A percentile compares a stretch with the other conserved stretches of the same genome.
Evolutionary conservation across 371 early-diverging fungal genomes (phyloP).

Genomic region (Mucor indicus): DNA sequence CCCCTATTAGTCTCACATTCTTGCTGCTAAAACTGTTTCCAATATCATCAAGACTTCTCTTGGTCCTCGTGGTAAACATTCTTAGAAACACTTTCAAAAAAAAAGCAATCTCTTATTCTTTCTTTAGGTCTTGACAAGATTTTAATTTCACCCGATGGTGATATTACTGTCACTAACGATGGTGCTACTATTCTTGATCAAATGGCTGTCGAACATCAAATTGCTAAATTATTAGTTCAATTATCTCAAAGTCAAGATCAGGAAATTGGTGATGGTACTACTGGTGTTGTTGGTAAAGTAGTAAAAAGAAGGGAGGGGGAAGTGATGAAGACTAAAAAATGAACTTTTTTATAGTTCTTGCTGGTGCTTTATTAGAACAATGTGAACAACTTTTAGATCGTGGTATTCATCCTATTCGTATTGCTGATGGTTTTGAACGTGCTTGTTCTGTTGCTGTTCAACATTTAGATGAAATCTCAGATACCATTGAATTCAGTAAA

Average conservation of each 20-base stretch:
- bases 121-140: conserved; percentile 96
- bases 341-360: conserved; percentile 73
- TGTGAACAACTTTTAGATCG: conserved; percentile 94
- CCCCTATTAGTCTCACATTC: conserved; percentile 85
- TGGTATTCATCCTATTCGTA: conserved; percentile 99
- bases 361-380: conserved; percentile 97
- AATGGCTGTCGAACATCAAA: conserved; percentile 99
- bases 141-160: conserved; percentile 98
- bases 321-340: not conserved
- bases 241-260: conserved; percentile 99
- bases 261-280: conserved; percentile 99
- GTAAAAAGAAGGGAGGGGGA: no score
- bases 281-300: conserved; percentile 95
- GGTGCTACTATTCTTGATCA: conserved; percentile 99
- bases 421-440: conserved; percentile 98
- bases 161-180: conserved; percentile 99
- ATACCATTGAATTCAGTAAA: conserved; percentile 83
- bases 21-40: conserved; percentile 96
- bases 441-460: conserved; percentile 93
- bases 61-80: conserved; percentile 93
- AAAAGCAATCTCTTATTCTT: no score
- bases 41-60: conserved; percentile 97
- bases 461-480: conserved; percentile 91
- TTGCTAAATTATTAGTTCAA: conserved; percentile 97
- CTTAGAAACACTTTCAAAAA: not conserved